These are phyloP conservation scores for Boletus sp. DNA, from an alignment of 1,284 basidiomycete genomes.

Conservation along the genomic window DNA sequence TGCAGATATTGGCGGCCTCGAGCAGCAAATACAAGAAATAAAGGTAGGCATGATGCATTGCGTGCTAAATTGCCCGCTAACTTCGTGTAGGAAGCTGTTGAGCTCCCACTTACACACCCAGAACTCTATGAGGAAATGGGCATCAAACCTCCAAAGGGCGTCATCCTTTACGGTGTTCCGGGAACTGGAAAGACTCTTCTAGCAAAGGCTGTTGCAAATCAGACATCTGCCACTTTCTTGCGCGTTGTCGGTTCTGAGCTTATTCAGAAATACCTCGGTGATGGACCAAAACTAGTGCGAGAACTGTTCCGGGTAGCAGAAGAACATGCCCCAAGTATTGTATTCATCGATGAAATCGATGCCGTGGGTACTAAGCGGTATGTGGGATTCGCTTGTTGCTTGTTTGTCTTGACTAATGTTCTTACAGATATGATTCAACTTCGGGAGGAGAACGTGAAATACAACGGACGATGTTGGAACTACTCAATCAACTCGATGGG, in stretches of 20 bases:
- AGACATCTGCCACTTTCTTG: slow-evolving; percentile 97
- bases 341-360: slow-evolving; percentile 99
- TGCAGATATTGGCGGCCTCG: slow-evolving; percentile 96
- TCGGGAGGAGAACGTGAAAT: slow-evolving; percentile 98
- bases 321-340: slow-evolving; percentile 96
- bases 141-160: slow-evolving; percentile 97
- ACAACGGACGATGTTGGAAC: slow-evolving; percentile 97
- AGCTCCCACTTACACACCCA: slow-evolving; percentile 95
- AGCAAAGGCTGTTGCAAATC: slow-evolving; percentile 98
- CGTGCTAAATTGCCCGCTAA: neutral
- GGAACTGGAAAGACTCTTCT: slow-evolving; percentile 98
- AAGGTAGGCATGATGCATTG: slow-evolving; percentile 53
- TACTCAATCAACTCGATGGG: slow-evolving; percentile 97
- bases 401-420: slow-evolving; percentile 12
- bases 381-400: slow-evolving; percentile 21
- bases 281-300: slow-evolving; percentile 97
- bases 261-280: slow-evolving; percentile 98
- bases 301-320: slow-evolving; percentile 97
- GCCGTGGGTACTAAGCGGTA: slow-evolving; percentile 97
- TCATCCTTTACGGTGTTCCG: slow-evolving; percentile 97
- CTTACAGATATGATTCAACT: slow-evolving; percentile 84
- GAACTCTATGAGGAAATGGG: slow-evolving; percentile 99
- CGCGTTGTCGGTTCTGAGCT: slow-evolving; percentile 97
- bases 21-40: slow-evolving; percentile 97
- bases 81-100: slow-evolving; percentile 84